Conservation (phyloP, 768 basidiomycete genomes). For the Sutorius australiensis region DNA sequence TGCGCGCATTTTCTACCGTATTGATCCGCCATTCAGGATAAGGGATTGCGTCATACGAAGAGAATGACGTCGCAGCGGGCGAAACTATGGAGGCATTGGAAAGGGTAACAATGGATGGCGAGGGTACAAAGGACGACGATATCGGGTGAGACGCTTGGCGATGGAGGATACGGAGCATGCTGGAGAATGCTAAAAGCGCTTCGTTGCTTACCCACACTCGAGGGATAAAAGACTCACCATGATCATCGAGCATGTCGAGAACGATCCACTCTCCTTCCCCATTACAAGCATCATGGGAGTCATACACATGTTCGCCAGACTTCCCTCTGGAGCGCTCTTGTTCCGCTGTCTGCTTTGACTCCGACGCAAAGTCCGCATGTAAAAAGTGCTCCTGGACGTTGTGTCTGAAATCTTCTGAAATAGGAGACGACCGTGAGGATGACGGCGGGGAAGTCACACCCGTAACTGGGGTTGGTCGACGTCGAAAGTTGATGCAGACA, state of each 20-base stretch:
- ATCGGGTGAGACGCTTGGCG: constrained; percentile 35
- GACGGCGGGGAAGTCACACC: constrained; percentile 13
- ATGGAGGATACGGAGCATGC: constrained; percentile 52
- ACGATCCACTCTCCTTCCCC: constrained; percentile 46
- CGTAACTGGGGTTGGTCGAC: neutral
- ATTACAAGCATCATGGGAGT: constrained; percentile 6
- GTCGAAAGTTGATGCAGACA: constrained; percentile 41
- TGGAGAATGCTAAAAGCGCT: constrained; percentile 39
- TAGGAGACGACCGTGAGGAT: constrained; percentile 26
- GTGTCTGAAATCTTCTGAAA: constrained; percentile 11
- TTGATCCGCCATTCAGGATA: constrained; percentile 68
- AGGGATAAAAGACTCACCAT: constrained; percentile 27
- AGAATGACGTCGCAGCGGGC: constrained; percentile 14
- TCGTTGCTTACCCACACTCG: neutral
- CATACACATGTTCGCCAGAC: neutral
- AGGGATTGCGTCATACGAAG: constrained; percentile 38
- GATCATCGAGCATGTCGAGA: constrained; percentile 48
- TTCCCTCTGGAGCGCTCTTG: neutral
- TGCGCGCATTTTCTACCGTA: constrained; percentile 47
- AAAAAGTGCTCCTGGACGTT: constrained; percentile 1
- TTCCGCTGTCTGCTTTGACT: constrained; percentile 4
- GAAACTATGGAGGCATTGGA: constrained; percentile 31
- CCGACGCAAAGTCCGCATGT: neutral
- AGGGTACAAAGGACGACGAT: constrained; percentile 41
- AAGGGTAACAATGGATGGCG: constrained; percentile 55